phyloP scores from a whole-genome alignment of 1,284 basidiomycete species.

The Butyriboletus regius region DNA sequence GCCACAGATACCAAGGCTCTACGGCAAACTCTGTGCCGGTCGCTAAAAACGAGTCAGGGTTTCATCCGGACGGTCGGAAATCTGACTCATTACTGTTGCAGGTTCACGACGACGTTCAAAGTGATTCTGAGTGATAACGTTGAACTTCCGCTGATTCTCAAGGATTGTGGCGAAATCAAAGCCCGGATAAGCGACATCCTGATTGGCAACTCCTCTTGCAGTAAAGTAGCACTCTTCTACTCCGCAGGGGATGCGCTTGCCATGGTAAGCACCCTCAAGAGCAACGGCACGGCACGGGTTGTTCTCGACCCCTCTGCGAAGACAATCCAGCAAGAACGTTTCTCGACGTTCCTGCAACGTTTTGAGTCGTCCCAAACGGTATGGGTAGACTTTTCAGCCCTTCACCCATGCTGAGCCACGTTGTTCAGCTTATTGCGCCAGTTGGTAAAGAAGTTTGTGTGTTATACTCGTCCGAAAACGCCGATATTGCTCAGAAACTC shows the following conservation, averaged over 20 bases:
- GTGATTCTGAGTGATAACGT: slow-evolving; percentile 28
- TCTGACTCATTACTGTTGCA: slow-evolving; percentile 10
- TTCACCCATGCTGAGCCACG: slow-evolving; percentile 7
- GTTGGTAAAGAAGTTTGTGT: slow-evolving; percentile 44
- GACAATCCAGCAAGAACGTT: slow-evolving; percentile 37
- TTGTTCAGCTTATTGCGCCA: slow-evolving; percentile 46
- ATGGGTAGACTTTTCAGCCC: slow-evolving; percentile 21
- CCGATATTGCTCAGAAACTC: slow-evolving; percentile 40
- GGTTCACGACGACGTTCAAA: slow-evolving; percentile 24
- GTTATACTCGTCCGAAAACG: slow-evolving; percentile 47
- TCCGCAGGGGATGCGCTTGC: slow-evolving; percentile 35
- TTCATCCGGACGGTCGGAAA: neutral
- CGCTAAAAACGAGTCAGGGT: slow-evolving; percentile 21
- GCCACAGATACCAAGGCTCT: slow-evolving; percentile 26
- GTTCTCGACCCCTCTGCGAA: slow-evolving; percentile 35
- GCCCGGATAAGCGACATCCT: slow-evolving; percentile 32
- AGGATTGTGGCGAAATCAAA: slow-evolving; percentile 32
- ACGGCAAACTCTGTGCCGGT: neutral
- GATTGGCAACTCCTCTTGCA: slow-evolving; percentile 33
- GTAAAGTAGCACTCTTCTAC: slow-evolving; percentile 53
- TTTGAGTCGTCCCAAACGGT: slow-evolving; percentile 48
- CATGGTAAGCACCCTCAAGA: slow-evolving; percentile 46
- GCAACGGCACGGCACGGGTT: slow-evolving; percentile 45
- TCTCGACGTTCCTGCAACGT: slow-evolving; percentile 40
- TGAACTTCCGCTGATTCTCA: slow-evolving; percentile 36